Conservation (phyloP, 768 basidiomycete genomes). For the Calocera cornea region DNA sequence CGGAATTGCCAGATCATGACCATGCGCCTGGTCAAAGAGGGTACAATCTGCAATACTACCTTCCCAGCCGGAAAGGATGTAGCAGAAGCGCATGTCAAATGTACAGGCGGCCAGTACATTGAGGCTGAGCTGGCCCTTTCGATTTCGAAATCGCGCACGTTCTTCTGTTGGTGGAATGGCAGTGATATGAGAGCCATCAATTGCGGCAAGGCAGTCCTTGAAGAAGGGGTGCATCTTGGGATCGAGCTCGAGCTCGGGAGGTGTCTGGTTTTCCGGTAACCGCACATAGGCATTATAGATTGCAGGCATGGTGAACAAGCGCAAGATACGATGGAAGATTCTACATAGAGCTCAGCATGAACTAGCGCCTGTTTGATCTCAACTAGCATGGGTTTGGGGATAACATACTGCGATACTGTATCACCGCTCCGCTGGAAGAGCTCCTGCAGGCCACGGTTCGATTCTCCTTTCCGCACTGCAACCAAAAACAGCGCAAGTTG, state of each 20-base stretch:
- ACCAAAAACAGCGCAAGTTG: slow-evolving; percentile 30
- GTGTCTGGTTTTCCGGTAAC: slow-evolving; percentile 15
- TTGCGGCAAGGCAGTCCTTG: slow-evolving; percentile 12
- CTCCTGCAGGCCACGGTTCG: slow-evolving; percentile 23
- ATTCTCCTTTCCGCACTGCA: slow-evolving; percentile 20
- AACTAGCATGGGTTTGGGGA: too few species aligned
- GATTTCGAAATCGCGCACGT: slow-evolving; percentile 16
- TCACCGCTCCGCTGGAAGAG: slow-evolving; percentile 28
- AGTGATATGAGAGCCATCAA: slow-evolving; percentile 21
- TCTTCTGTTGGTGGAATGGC: slow-evolving; percentile 15
- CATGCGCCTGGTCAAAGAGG: slow-evolving; percentile 19
- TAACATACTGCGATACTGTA: slow-evolving; percentile 26
- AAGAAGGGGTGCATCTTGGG: slow-evolving; percentile 23
- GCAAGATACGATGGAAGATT: slow-evolving; percentile 16
- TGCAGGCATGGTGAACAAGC: slow-evolving; percentile 18
- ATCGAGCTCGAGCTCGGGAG: slow-evolving; percentile 16
- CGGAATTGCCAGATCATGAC: slow-evolving; percentile 17
- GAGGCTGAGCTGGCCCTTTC: slow-evolving; percentile 19
- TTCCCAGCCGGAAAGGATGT: slow-evolving; percentile 21
- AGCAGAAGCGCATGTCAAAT: slow-evolving; percentile 20
- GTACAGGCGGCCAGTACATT: slow-evolving; percentile 23
- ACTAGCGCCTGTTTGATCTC: background rate
- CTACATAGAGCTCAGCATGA: slow-evolving; percentile 7
- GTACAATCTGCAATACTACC: slow-evolving; percentile 22
- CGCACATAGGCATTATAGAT: slow-evolving; percentile 19